Evolutionary conservation across 176 grass and related monocot species (phyloP).

Genomic region (Cenchrus fungigraminus): DNA sequence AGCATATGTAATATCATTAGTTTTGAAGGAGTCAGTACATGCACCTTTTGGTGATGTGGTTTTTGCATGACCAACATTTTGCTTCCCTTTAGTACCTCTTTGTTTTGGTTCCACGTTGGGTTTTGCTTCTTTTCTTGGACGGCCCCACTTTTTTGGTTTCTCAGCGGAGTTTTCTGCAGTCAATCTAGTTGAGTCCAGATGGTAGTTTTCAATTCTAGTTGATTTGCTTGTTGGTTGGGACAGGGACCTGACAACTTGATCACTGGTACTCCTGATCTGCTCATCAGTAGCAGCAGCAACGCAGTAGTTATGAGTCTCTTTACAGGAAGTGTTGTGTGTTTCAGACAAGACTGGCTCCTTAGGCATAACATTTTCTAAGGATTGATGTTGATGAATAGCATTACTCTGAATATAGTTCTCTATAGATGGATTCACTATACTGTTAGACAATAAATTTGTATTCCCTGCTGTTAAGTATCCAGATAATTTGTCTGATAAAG

Average conservation of each 20-base stretch:
- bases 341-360: conserved; percentile 22
- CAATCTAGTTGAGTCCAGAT: conserved; percentile 38
- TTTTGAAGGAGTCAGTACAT: neutral
- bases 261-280: conserved; percentile 21
- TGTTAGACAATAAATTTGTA: conserved; percentile 12
- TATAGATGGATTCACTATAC: conserved; percentile 8
- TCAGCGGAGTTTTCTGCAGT: conserved; percentile 32
- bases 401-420: conserved; percentile 28
- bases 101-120: conserved; percentile 44
- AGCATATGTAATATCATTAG: conserved; percentile 30
- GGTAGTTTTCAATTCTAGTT: conserved; percentile 33
- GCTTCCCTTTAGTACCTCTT: conserved; percentile 42
- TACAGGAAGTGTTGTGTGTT: conserved; percentile 7
- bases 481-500: conserved; percentile 33
- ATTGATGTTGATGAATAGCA: conserved; percentile 30
- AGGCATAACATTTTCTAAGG: conserved; percentile 24
- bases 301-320: conserved; percentile 21
- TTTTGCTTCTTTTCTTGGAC: conserved; percentile 41
- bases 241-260: neutral
- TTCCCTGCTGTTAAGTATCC: conserved; percentile 33
- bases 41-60: conserved; percentile 33
- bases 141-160: conserved; percentile 44
- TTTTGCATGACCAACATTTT: conserved; percentile 38
- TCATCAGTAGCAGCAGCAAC: conserved; percentile 16
- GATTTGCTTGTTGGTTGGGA: conserved; percentile 27